Evolutionary conservation across 257 asterid species (phyloP).

Genomic region (Fraxinus quadrangulata): DNA sequence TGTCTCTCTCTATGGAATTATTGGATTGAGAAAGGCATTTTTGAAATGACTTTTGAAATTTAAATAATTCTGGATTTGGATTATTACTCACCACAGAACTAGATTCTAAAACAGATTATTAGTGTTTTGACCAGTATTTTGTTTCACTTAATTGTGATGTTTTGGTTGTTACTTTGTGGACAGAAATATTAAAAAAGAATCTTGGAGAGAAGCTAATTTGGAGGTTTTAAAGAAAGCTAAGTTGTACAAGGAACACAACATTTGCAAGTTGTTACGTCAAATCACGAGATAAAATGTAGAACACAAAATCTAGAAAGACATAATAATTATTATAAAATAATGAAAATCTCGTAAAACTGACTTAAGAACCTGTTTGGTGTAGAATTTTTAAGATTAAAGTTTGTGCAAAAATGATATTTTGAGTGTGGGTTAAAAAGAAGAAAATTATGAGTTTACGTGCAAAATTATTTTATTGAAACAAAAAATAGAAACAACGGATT

Average conservation of each 20-base stretch:
- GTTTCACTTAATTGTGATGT: constrained; percentile 18
- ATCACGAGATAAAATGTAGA: neutral
- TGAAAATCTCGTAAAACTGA: too few relatives aligned
- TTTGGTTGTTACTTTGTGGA: constrained; percentile 17
- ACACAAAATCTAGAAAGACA: too few relatives aligned
- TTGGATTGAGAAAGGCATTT: constrained; percentile 6
- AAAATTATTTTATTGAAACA: too few relatives aligned
- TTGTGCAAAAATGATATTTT: too few relatives aligned
- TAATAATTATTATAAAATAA: too few relatives aligned
- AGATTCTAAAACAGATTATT: constrained; percentile 23
- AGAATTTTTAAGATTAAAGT: too few relatives aligned
- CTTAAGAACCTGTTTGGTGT: too few relatives aligned
- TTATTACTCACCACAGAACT: constrained; percentile 27
- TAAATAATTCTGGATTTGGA: neutral
- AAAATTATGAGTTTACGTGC: too few relatives aligned
- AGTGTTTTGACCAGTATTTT: constrained; percentile 28
- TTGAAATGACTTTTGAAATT: neutral
- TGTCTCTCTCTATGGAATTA: constrained; percentile 1
- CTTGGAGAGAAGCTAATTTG: neutral
- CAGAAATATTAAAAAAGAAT: neutral
- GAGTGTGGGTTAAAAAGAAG: too few relatives aligned
- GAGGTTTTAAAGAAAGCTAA: neutral
- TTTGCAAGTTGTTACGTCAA: neutral
- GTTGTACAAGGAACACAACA: neutral
- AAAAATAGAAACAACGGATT: too few relatives aligned